Conservation (phyloP, 352 stramenopile species). For the Pythium guiyangense region DNA sequence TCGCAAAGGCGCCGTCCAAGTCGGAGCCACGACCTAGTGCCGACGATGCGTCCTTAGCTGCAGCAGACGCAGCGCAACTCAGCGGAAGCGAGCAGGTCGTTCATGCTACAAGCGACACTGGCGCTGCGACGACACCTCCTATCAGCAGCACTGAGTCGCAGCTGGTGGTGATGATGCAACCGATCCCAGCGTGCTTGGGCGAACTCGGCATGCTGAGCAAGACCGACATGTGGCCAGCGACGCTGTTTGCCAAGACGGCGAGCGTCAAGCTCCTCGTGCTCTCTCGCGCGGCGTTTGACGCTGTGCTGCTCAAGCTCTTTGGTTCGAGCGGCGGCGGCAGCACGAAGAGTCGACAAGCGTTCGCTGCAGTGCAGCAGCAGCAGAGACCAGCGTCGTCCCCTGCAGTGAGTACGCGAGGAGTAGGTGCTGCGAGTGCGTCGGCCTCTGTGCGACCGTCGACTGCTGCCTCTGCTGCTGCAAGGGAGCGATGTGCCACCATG, state of each 20-base stretch:
- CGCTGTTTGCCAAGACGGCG: constrained; percentile 16
- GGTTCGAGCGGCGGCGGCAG: neutral
- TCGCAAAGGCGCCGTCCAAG: too few species aligned
- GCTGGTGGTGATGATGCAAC: neutral
- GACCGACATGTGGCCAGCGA: constrained; percentile 30
- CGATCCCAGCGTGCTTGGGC: constrained; percentile 24
- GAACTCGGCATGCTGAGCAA: constrained; percentile 46
- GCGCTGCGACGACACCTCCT: neutral
- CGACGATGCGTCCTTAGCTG: too few species aligned
- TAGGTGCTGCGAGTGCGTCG: neutral
- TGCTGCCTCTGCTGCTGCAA: constrained; percentile 9
- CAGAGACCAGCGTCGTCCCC: constrained; percentile 36
- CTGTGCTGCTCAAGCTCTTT: constrained; percentile 36
- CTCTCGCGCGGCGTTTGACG: constrained; percentile 32
- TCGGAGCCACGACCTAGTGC: neutral
- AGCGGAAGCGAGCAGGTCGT: neutral
- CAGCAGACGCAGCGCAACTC: neutral
- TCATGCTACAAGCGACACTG: neutral
- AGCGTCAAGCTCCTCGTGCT: constrained; percentile 26
- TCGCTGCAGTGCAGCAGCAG: constrained; percentile 16
- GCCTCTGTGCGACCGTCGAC: constrained; percentile 19
- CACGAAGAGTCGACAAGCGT: constrained; percentile 19
- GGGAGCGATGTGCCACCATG: too few species aligned
- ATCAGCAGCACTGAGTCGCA: neutral
- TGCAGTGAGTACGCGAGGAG: constrained; percentile 12